Evolutionary conservation across 345 rosid genomes (phyloP).

Genomic region (Alliaria petiolata): DNA sequence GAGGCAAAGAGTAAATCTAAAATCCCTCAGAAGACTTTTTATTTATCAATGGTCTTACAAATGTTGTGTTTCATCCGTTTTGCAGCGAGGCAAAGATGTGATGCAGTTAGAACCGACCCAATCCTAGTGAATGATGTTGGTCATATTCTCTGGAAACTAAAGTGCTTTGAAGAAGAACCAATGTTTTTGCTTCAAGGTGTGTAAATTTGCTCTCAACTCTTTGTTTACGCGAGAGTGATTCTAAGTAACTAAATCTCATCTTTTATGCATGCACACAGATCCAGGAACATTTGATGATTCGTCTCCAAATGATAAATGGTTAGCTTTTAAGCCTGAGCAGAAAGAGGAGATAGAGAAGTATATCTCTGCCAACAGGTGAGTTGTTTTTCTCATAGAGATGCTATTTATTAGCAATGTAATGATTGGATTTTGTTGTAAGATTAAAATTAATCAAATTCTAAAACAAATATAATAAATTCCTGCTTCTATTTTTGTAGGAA

Average conservation of each 20-base stretch:
- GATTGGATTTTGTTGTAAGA: neutral
- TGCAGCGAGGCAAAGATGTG: slow-evolving; percentile 47
- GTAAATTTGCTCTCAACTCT: neutral
- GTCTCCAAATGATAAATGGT: slow-evolving; percentile 56
- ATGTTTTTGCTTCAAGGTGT: slow-evolving; percentile 72
- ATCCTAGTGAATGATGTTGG: slow-evolving; percentile 44
- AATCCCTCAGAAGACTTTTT: neutral
- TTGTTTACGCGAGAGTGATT: neutral
- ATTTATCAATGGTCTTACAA: neutral
- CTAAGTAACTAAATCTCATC: neutral
- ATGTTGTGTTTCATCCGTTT: neutral
- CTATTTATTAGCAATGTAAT: neutral
- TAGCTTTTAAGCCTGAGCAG: slow-evolving; percentile 47
- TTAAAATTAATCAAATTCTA: neutral
- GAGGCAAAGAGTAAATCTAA: slow-evolving; percentile 52
- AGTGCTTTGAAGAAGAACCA: slow-evolving; percentile 35
- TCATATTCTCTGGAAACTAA: slow-evolving; percentile 58
- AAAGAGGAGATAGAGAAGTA: slow-evolving; percentile 52
- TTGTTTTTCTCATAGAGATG: neutral
- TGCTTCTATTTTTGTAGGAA: slow-evolving; percentile 11
- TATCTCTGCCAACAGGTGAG: slow-evolving; percentile 50
- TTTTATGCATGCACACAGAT: slow-evolving; percentile 35
- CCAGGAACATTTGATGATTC: slow-evolving; percentile 31
- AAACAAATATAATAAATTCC: neutral
- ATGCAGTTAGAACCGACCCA: slow-evolving; percentile 70